Evolutionary conservation across 2,329 filamentous ascomycete species (phyloP), one percentile per base, ranked within the genome.

Genomic region (Ophioceras dolichostomum): DNA sequence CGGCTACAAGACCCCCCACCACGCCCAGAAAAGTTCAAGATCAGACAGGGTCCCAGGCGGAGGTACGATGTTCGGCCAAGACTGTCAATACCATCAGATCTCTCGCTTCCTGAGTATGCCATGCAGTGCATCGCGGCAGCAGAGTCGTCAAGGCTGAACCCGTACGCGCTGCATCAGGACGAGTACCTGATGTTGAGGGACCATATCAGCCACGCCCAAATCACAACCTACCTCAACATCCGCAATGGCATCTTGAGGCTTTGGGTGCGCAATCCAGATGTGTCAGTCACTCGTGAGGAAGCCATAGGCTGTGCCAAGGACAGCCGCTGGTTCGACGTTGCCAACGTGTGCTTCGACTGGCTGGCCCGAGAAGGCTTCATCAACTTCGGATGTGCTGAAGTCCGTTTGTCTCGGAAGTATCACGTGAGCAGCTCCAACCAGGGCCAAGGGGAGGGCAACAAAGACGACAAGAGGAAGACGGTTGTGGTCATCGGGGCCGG

Each of bases 141-240:
- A 38, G 85, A 94, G 57, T 82, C 84, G 8, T 95, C 86, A 29
- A 73, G 91, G 40, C 67, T 98, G 2, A 89, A 89, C 46, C 89
- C 91, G 1, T 96, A 91, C 57, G 79, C 83, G 10, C 63, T 98
- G 28, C 87, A 96, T 57, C 70, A 74, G 19, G 79, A 84, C 43
- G 91, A 98, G 57, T 88, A 95, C 53, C 65, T 71, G 41, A 68
- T 94, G 41, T 63, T 98, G 29, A 76, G 84, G 43, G 70, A 83
- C 43, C 79, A 93, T 49, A 76, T 98, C 47, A 94, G 82, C 52
- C 79, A 85, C 49, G 70, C 80, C 22, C 91, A 98, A 58, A 86
- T 95, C 46, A 95, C 89, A 3, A 84, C 86, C 10, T 98, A 98
- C 59, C 67, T 98, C 38, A 96, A 96, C 55, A 91, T 98, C 43